Evolutionary conservation across 1,284 basidiomycete species (phyloP).

Genomic region (Cryptococcus amylolentus): DNA sequence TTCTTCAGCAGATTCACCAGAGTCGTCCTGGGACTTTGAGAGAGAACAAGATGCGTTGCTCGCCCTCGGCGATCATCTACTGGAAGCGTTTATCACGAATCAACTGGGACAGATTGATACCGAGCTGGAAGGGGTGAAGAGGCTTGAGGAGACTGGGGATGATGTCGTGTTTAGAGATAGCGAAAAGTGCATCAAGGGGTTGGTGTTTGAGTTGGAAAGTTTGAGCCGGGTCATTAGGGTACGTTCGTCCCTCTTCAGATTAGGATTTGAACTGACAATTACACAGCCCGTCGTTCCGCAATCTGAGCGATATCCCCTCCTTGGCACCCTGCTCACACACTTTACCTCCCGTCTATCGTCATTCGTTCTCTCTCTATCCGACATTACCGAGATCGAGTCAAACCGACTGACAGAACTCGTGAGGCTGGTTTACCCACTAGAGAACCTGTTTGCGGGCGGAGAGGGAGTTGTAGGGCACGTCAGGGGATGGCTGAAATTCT

Average conservation of each 20-base stretch:
- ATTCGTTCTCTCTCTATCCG: constrained; percentile 72
- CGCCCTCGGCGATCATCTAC: no score
- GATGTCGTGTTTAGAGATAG: constrained; percentile 75
- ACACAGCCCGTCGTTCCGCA: constrained; percentile 53
- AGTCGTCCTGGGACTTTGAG: constrained; percentile 52
- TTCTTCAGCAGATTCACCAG: constrained; percentile 25
- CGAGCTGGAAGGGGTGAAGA: no score
- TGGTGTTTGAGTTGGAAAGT: constrained; percentile 64
- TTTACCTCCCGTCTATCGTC: constrained; percentile 66
- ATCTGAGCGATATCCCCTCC: constrained; percentile 62
- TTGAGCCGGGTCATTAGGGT: constrained; percentile 73
- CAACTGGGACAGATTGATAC: not conserved
- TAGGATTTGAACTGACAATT: not conserved
- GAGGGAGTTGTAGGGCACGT: constrained; percentile 57
- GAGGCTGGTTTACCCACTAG: constrained; percentile 70
- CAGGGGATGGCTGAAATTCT: constrained; percentile 88
- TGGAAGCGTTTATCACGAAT: no score
- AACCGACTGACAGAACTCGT: constrained; percentile 77
- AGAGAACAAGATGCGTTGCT: no score
- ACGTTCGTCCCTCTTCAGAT: constrained; percentile 19
- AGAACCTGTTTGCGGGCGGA: constrained; percentile 62
- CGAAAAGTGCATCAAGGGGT: constrained; percentile 65
- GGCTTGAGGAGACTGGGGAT: constrained; percentile 59
- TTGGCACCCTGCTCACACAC: constrained; percentile 73
- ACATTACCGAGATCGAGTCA: constrained; percentile 89